Base-by-base conservation (phyloP, 257 asterid genomes). In the Anisodus tanguticus region DNA sequence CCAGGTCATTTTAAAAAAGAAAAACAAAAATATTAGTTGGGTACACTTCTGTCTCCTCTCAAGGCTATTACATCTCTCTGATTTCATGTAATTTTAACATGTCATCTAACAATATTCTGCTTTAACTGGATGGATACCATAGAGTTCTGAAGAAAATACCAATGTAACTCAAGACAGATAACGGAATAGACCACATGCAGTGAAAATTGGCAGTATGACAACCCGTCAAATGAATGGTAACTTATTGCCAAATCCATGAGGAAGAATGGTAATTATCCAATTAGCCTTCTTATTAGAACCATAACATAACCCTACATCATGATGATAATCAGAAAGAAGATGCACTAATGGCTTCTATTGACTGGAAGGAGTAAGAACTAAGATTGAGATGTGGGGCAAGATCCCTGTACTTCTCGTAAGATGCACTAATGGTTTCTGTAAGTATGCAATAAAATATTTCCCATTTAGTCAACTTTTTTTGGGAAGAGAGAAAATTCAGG, bases 31-130 rank as follows among this genome's bases (percentile, higher is more conserved):
- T 51, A 13, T 13, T 76, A 53, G 63, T 53, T 82, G 69, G 80
- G 80, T 26, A 54, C 63, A 82, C 57, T 43, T 66, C 35, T 22
- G 64, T 68, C 78, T 81, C 78, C 70, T 81, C 78, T 69, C 58
- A 63, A 81, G 78, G 63, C 76, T 26, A 81, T 81, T 17, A 5
- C 37, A 11, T 51, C 64, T 26, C 62, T 13, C 49, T 77, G 16
- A 26, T 51, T 22, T 76, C 81, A 49, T 8, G 22, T 51, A 51
- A 76, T 51, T 76, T 26, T 51, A 76, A 51, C 59, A 76, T 26
- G 81, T 53, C 58, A 77, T 77, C 31, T 26, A 31, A 51, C 47
- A 13, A 31, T 6, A 76, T 47, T 8, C 51, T 76, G 64, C 15
- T 26, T 76, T 76, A 53, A 77, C 81, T 26, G 81, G 81, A 77